Base-by-base conservation (phyloP, 805 yeast genomes). In the Ogataea henricii region DNA sequence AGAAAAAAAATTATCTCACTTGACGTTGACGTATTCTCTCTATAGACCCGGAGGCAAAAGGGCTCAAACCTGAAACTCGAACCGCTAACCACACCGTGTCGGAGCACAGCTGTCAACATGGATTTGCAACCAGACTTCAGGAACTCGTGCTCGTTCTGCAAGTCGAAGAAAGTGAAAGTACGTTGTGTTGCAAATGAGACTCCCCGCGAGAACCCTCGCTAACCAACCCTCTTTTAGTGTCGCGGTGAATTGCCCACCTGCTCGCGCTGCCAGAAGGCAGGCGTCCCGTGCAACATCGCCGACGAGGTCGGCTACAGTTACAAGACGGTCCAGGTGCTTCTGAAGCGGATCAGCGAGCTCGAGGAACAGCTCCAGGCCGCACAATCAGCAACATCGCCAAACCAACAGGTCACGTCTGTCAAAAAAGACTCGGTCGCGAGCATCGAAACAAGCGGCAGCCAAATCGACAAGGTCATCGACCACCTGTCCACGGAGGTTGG, bases 401-500 rank as follows among this genome's bases (percentile, higher is more conserved):
- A 35, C 18, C 33, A 30, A 42, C 29, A 22, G 21, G n/a, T 36
- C 9, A 13, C 26, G 13, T 37, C 49, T 21, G 29, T 17, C 18
- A 27, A 16, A 32, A 48, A 35, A 13, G 32, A 43, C 17, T 25
- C 39, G 18, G 29, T 29, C 16, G 22, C 17, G n/a, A 33, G 34
- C 40, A 22, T 8, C n/a, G 35, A 35, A 5, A 30, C 33, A n/a
- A 25, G 39, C 14, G 14, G 20, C 18, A 33, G 42, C 16, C 42
- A 37, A 18, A 45, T 47, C 14, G 57, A 54, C 29, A 39, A 46
- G 12, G 52, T 56, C 8, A 55, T 59, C 5, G 64, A 59, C n/a
- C 46, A 49, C 18, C 53, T 58, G 10, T 58, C 64, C 2, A 51
- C 62, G 1, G 63, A 58, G 16, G 62, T 59, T 8, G 62, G 64